Percentiles rank a stretch among this genome's conserved stretches.
Conservation (phyloP, 768 basidiomycete species). For the Tylopilus sp. region DNA sequence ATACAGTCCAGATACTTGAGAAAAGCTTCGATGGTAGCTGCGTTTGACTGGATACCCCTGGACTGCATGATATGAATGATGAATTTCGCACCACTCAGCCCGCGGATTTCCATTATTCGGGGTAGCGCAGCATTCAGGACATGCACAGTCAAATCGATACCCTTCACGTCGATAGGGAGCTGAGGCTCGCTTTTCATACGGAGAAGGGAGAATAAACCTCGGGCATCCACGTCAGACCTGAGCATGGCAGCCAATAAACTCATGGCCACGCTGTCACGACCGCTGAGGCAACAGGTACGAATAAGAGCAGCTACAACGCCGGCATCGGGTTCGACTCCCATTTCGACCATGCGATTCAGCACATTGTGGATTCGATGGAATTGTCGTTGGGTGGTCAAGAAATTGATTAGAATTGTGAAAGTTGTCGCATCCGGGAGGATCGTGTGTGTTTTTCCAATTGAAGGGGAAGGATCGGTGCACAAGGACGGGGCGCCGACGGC, state of each 20-base stretch:
- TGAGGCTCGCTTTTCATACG: conserved; percentile 13
- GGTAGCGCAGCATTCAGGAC: conserved; percentile 63
- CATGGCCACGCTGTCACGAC: conserved; percentile 48
- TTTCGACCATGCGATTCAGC: conserved; percentile 43
- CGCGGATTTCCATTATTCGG: conserved; percentile 45
- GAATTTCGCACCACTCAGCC: conserved; percentile 43
- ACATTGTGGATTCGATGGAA: conserved; percentile 44
- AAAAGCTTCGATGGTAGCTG: conserved; percentile 52
- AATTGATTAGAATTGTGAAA: conserved; percentile 60
- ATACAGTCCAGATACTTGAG: conserved; percentile 47
- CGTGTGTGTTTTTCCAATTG: conserved; percentile 3
- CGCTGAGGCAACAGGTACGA: conserved; percentile 48
- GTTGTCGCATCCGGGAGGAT: conserved; percentile 54
- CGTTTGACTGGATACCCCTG: conserved; percentile 48
- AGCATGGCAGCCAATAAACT: conserved; percentile 49
- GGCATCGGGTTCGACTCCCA: conserved; percentile 43
- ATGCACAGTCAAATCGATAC: conserved; percentile 35
- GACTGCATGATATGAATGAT: conserved; percentile 56
- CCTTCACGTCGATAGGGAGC: conserved; percentile 28
- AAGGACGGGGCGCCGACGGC: conserved; percentile 27
- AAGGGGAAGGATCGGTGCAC: neutral
- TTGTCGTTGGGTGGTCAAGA: conserved; percentile 43
- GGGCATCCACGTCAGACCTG: conserved; percentile 25
- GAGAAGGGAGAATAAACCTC: conserved; percentile 19
- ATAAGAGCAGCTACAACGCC: conserved; percentile 52